These are phyloP conservation scores for Cercospora janseana DNA, from an alignment of 2,329 filamentous ascomycete species.

Conservation along the genomic window DNA sequence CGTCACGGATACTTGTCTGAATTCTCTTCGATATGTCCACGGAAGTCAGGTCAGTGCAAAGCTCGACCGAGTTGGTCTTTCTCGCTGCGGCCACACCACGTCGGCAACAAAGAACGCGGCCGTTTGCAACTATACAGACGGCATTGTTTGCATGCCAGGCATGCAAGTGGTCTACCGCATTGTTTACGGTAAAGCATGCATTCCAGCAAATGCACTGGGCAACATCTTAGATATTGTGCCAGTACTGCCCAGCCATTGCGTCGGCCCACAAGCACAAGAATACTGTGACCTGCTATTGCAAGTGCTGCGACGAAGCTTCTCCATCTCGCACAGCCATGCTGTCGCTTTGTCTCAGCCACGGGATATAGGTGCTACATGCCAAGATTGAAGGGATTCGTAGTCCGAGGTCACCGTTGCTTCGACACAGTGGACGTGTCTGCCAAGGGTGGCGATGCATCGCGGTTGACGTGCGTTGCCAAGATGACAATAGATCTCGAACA, in stretches of 20 bases:
- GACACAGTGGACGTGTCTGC: no score
- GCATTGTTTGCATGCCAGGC: slow-evolving; percentile 4
- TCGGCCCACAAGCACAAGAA: no score
- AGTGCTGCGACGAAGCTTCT: no score
- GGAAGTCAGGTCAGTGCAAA: neutral
- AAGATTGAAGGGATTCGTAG: neutral
- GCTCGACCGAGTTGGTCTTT: neutral
- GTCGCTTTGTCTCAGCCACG: no score
- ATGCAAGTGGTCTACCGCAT: slow-evolving; percentile 3
- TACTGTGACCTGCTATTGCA: neutral
- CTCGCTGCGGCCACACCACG: no score
- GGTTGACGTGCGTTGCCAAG: neutral
- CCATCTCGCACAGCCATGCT: no score
- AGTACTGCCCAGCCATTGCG: neutral
- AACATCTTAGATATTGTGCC: neutral
- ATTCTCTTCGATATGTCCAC: neutral
- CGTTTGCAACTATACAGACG: slow-evolving; percentile 1
- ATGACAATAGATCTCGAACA: no score
- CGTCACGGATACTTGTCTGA: no score
- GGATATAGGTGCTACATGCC: no score
- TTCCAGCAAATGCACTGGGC: neutral
- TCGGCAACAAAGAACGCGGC: neutral
- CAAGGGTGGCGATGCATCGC: slow-evolving; percentile 5
- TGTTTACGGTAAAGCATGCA: neutral
- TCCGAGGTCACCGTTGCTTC: no score